Evolutionary conservation across 1,284 basidiomycete species (phyloP), one percentile per base, ranked within the genome.

Genomic region (Ganoderma lingzhi): DNA sequence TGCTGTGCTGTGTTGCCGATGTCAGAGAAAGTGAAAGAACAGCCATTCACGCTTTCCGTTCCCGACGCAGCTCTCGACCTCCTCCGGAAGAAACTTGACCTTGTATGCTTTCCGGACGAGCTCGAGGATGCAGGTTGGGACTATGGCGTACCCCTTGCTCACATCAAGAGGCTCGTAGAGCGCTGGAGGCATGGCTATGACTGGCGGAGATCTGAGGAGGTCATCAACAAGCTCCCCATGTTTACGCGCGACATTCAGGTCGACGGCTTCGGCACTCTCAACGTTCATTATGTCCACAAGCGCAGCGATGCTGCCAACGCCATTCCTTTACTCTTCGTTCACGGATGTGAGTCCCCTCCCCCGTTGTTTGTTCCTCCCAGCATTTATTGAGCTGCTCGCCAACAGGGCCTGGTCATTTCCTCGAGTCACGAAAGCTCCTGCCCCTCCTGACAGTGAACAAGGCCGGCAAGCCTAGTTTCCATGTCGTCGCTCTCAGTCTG

Each of bases 361-460:
- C 15, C 32, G 5, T 42, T 15, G 1, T 56, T 6, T 15, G 1
- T 56, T 6, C 23, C 4, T 56, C 30, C 48, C 15, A 12, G 5
- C 23, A 15, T n/a, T 6, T 23, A 30, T 59, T 41, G 30, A 55
- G 3, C 32, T 17, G 14, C 41, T 48, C 6, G 30, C 10, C 14
- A 62, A 8, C 39, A 90, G 89, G 89, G 89, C 88, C 89, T 0
- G 88, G 89, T 51, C 82, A 82, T 65, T 89, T 90, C 73, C 72
- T 86, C 32, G 89, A 90, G 78, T 84, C 83, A 9, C 78, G 80
- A 63, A 90, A 87, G 77, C 78, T 90, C 0, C 77, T 89, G 0
- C 87, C 89, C 0, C 71, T 88, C 0, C 77, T 90, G 65, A 80
- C 81, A 0, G 75, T 79, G 1, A 74, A 78, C 0, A 80, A 81